Evolutionary conservation across 441 rosid species (phyloP), one percentile per base, ranked within the genome.

Genomic region (Adansonia rubrostipa): DNA sequence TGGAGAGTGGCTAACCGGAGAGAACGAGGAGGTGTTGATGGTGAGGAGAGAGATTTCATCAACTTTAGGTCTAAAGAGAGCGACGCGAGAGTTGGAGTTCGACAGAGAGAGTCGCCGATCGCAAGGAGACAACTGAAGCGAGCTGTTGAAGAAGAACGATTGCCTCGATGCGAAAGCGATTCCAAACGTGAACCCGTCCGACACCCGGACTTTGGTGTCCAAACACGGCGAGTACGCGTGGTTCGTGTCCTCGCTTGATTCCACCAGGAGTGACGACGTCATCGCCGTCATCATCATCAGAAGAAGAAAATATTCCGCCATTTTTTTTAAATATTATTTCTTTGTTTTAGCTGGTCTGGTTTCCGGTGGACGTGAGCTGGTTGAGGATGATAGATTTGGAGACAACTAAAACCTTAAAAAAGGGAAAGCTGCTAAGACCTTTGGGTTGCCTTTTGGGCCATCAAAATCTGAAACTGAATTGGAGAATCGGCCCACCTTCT

Each of bases 31-130:
- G 74, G 94, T 80, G 71, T 96, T 96, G 83, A 96, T 82, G 45
- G 98, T 92, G 77, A 96, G 97, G 71, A 96, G 97, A 24, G 98
- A 91, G 87, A 96, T 93, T 91, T 96, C 99, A 15, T 96, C 98
- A 44, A 93, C 94, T 88, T 96, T 93, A 13, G 98, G 97, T 80
- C 99, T 86, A 66, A 92, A 93, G 4, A 90, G 80, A 56, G 97
- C 92, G 87, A 93, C 77, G 86, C 86, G 93, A 17, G 97, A 79
- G 71, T 67, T 84, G 6, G 88, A 76, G 75, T 82, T 81, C 14
- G 89, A 75, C 51, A 96, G 93, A 0, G 89, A 81, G 75, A 92
- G 94, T 6, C 89, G 84, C 56, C 84, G 61, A 80, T 96, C 99
- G 84, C 97, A 96, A 54, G 99, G 99, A 66, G 98, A 96, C 77